phyloP scores from a whole-genome alignment of 164 flowering plant species.

The Liquidambar formosana region DNA sequence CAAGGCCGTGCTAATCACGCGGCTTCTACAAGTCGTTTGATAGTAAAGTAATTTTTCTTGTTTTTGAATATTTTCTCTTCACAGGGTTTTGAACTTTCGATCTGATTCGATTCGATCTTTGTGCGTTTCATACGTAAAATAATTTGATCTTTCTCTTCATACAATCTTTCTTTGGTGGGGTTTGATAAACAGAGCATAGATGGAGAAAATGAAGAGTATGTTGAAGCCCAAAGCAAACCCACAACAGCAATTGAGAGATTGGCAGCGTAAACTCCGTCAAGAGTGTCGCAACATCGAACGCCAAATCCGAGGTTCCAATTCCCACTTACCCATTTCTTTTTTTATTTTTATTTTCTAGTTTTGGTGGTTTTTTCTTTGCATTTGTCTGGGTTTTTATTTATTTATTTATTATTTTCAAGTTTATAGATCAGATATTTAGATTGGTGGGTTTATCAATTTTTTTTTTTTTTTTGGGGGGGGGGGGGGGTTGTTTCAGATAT shows the following conservation, averaged over 20 bases:
- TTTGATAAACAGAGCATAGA: slow-evolving; percentile 13
- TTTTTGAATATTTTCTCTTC: no score
- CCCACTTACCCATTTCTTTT: neutral
- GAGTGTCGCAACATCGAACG: slow-evolving; percentile 88
- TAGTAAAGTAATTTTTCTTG: no score
- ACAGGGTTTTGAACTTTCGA: no score
- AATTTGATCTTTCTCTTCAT: no score
- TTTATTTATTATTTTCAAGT: neutral
- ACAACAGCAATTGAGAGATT: slow-evolving; percentile 75
- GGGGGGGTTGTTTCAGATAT: slow-evolving; percentile 50
- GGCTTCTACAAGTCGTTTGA: no score
- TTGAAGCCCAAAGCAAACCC: slow-evolving; percentile 77
- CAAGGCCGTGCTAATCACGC: no score
- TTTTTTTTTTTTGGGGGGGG: neutral
- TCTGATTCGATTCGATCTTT: no score
- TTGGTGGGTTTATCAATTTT: slow-evolving; percentile 6
- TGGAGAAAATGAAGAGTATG: slow-evolving; percentile 70
- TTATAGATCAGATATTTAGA: neutral
- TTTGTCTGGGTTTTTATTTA: slow-evolving; percentile 12
- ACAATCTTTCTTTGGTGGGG: no score
- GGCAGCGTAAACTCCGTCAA: slow-evolving; percentile 88
- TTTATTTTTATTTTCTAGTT: no score
- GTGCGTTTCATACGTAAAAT: no score
- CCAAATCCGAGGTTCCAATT: slow-evolving; percentile 63
- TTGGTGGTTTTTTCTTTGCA: neutral